Evolutionary conservation across 225 moss, liverwort and hornwort species (phyloP), one percentile per base, ranked within the genome.

Genomic region (Bryum argenteum): DNA sequence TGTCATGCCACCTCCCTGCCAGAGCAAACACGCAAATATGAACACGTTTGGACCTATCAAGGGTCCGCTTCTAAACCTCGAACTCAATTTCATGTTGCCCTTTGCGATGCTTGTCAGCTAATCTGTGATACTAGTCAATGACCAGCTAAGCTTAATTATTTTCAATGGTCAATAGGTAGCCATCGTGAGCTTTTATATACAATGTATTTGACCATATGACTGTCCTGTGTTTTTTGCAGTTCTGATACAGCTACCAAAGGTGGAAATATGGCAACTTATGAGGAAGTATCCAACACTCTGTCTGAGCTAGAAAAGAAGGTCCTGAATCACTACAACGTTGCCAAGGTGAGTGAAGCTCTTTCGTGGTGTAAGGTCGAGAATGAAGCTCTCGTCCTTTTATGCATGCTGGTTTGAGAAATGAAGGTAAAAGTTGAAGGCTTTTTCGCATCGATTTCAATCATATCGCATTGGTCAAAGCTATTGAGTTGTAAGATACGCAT

Each of bases 1-100:
- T 92, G 92, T 74, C 86, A 88, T 76, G 80, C 80, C 72, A 86
- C 84, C 26, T 83, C 94, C 67, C 77, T 94, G 48, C 97, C 92
- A 21, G 83, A 89, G 65, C 86, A 87, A 56, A 83, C 80, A 11
- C 81, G 78, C 21, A 87, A 86, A 23, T 91, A 87, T 58, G 82
- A 97, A 73, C 75, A 75, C 69, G 83, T 97, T 63, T 97, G 94
- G 97, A 77, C 19, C 1, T 75, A 88, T 71, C 59, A 82, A 59
- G 91, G 87, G 90, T 92, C 81, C 66, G 75, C 47, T 65, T 67
- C 57, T 33, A 33, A 33, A 33, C 33, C 33, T 33, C 33, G 7
- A 48, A 17, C 48, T 15, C 48, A 48, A 17, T 48, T 48, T 15
- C 8, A 15, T 8, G 48, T 44, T 11, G 44, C 17, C 16, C 17